Conservation (phyloP, 163 green algal genomes). For the Trebouxiophyceae sp. region DNA sequence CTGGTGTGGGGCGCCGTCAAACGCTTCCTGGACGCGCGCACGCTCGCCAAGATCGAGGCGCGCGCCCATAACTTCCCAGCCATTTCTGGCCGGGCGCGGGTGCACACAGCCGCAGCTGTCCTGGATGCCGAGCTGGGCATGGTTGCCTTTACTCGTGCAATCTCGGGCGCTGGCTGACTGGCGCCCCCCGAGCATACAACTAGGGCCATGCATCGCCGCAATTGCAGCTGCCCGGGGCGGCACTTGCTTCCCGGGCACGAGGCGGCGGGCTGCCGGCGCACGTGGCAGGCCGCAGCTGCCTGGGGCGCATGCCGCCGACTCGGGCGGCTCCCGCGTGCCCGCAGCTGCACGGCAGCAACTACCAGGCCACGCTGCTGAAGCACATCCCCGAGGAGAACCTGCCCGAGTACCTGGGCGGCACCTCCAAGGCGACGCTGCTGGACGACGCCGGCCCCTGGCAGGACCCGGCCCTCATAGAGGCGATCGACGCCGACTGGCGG, state of each 20-base stretch:
- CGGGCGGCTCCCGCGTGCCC: no score
- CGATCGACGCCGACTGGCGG: conserved; percentile 26
- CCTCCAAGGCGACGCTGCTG: conserved; percentile 67
- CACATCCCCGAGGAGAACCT: conserved; percentile 72
- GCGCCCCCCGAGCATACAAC: no score
- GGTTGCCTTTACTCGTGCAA: background rate
- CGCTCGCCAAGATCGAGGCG: conserved; percentile 83
- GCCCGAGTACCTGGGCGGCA: conserved; percentile 79
- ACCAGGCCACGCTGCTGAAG: conserved; percentile 60
- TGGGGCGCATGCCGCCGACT: no score
- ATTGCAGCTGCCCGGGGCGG: no score
- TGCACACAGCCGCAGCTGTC: no score
- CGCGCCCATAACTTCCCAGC: no score
- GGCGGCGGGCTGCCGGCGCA: no score
- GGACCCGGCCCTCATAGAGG: conserved; percentile 38
- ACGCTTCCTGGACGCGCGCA: conserved; percentile 75
- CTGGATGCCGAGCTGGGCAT: no score
- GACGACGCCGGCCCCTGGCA: conserved; percentile 85
- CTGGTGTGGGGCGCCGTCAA: conserved; percentile 73
- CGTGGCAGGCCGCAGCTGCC: no score
- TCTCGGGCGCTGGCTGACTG: background rate
- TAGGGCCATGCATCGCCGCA: no score
- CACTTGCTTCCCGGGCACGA: no score
- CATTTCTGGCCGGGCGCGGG: no score
- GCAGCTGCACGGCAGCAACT: conserved; percentile 71